Evolutionary conservation across 2,329 filamentous ascomycete species (phyloP).

Genomic region (Ascochyta pisi): DNA sequence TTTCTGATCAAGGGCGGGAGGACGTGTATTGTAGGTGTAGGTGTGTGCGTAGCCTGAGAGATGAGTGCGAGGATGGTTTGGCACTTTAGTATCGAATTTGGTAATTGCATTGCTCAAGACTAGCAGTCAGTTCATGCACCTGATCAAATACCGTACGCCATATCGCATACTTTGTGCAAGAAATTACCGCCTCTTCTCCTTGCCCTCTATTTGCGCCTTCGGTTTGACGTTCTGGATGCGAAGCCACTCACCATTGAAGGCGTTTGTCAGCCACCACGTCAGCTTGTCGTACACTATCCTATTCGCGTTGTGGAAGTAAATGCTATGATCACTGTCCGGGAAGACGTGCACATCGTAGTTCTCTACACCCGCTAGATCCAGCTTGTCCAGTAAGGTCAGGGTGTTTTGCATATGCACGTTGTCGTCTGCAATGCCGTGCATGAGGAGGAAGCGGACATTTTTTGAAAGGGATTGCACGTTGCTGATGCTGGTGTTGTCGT

Average conservation of each 20-base stretch:
- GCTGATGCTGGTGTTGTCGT: conserved; percentile 74
- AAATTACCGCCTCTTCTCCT: conserved; percentile 21
- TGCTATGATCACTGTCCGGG: conserved; percentile 93
- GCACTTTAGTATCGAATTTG: not conserved
- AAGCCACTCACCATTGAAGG: conserved; percentile 96
- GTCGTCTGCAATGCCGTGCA: conserved; percentile 96
- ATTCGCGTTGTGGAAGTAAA: conserved; percentile 93
- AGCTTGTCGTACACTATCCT: conserved; percentile 89
- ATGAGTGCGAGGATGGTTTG: not conserved
- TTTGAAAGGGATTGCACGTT: conserved; percentile 75
- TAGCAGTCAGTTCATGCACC: too few species aligned
- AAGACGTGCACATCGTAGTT: conserved; percentile 98
- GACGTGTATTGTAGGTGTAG: not conserved
- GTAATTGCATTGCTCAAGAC: not conserved
- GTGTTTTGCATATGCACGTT: conserved; percentile 98
- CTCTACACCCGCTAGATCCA: conserved; percentile 80
- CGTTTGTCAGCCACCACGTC: conserved; percentile 91
- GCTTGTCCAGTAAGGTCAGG: conserved; percentile 81
- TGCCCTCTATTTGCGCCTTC: conserved; percentile 37
- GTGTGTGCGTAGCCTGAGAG: not conserved
- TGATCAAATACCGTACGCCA: not conserved
- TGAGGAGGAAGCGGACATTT: conserved; percentile 88
- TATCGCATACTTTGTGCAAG: not conserved
- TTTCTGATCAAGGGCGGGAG: not conserved
- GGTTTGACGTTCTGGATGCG: conserved; percentile 62